A percentile compares a stretch with the other conserved stretches of the same genome.
Evolutionary conservation across 1,284 basidiomycete species (phyloP).

Genomic region (Athelia sp.): DNA sequence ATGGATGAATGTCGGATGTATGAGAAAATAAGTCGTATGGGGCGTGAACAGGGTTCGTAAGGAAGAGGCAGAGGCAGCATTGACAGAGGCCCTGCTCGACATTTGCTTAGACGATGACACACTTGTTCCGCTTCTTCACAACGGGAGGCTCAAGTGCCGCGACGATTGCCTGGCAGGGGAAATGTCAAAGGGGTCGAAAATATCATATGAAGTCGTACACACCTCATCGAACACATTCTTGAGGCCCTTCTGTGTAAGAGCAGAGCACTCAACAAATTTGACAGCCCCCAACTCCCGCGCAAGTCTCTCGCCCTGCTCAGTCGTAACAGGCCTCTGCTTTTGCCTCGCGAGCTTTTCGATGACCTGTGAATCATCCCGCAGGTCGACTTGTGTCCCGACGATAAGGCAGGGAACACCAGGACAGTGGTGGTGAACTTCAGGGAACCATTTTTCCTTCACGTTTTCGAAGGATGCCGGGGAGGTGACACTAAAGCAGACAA

Average conservation of each 20-base stretch:
- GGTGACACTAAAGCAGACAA: constrained; percentile 99
- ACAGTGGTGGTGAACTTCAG: constrained; percentile 99
- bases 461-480: constrained; percentile 99
- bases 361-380: constrained; percentile 90
- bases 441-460: constrained; percentile 99
- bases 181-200: constrained; percentile 4
- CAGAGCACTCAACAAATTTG: constrained; percentile 99
- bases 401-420: constrained; percentile 99
- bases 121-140: constrained; percentile 77
- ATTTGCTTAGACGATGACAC: constrained; percentile 72
- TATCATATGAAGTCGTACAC: constrained; percentile 24
- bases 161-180: constrained; percentile 79
- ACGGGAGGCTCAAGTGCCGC: constrained; percentile 97
- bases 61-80: constrained; percentile 16
- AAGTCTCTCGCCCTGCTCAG: constrained; percentile 89
- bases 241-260: constrained; percentile 96
- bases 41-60: constrained; percentile 6
- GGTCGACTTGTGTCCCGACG: constrained; percentile 97
- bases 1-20: constrained; percentile 7
- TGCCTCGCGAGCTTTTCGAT: constrained; percentile 94
- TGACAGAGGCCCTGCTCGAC: constrained; percentile 19
- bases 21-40: constrained; percentile 7
- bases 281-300: constrained; percentile 95
- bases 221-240: constrained; percentile 99
- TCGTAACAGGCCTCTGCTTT: constrained; percentile 90